Evolutionary conservation across 805 yeast species (phyloP), one percentile per base, ranked within the genome.

Genomic region (Metschnikowia shivogae): DNA sequence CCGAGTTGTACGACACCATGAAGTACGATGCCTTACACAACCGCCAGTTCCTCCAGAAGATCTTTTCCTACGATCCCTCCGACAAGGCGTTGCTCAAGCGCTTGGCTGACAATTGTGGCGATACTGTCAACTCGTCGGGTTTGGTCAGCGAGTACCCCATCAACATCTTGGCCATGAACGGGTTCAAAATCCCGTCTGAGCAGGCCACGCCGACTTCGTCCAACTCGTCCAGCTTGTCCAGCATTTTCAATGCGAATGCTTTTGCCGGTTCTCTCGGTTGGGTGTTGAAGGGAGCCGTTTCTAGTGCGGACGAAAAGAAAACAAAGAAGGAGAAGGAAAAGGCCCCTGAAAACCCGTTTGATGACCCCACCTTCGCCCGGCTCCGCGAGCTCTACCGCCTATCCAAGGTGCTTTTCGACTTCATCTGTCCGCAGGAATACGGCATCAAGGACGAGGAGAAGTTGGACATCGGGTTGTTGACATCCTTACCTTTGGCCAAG

Each of bases 391-490:
- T 93, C 42, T 93, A 90, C 62, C 75, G 92, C 51, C 73, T 93
- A 45, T 87, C 97, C 0, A 95, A 93, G 63, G 96, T 93, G 6
- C 68, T 93, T 50, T 93, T 93, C 69, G 99, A 93, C 66, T 93
- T 92, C 60, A 89, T 93, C 39, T 93, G 98, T 66, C 99, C 99
- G 8, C 98, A 93, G 64, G 99, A 93, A 62, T 93, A 93, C 62
- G 99, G 99, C 52, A 93, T 93, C 56, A 89, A 90, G 53, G 96
- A 89, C 59, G 84, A 85, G 57, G 99, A 93, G 64, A 93, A 93
- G 61, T 76, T 93, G 48, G 99, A 93, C 62, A 93, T 93, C 68
- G 99, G 99, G 4, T 71, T 93, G 46, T 72, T 93, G 56, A 93
- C 99, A 0, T 88, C 97, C 2, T 74, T 93, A 57, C 99, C 99